These are phyloP conservation scores for Globisporangium uncinulatum DNA, from an alignment of 352 stramenopile genomes.

Conservation along the genomic window DNA sequence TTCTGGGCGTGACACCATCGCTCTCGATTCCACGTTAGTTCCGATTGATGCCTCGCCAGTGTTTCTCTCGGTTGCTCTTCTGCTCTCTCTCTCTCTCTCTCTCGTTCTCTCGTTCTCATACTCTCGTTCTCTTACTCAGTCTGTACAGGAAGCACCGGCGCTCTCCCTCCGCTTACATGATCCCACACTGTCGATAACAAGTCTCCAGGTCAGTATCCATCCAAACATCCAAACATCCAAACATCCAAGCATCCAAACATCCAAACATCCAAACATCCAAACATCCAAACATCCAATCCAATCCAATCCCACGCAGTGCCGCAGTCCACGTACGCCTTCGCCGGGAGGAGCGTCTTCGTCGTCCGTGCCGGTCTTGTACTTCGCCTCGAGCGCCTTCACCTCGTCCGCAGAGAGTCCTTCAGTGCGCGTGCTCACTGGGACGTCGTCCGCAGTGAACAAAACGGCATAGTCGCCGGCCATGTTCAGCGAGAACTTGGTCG, in stretches of 20 bases:
- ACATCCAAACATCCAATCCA: neutral
- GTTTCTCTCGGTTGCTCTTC: neutral
- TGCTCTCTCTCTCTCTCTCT: neutral
- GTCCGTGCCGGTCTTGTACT: constrained; percentile 41
- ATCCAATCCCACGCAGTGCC: too few relatives aligned
- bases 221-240: neutral
- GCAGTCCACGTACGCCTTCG: constrained; percentile 37
- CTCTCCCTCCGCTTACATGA: constrained; percentile 24
- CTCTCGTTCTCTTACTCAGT: neutral
- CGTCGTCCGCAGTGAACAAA: constrained; percentile 53
- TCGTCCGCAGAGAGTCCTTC: constrained; percentile 54
- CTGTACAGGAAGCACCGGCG: neutral
- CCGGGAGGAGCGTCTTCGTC: constrained; percentile 46
- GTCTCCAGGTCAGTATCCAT: constrained; percentile 1
- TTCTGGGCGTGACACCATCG: too few relatives aligned
- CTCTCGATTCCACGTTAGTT: too few relatives aligned
- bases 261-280: neutral
- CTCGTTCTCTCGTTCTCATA: neutral
- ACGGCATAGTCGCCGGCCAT: constrained; percentile 60
- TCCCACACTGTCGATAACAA: constrained; percentile 19
- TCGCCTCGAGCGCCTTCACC: constrained; percentile 51
- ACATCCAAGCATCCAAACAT: constrained; percentile 2
- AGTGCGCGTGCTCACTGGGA: constrained; percentile 59
- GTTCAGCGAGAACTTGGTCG: constrained; percentile 79
- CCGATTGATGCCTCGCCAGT: too few relatives aligned